Percentiles rank a stretch among this genome's conserved stretches.
Evolutionary conservation across 495 filamentous ascomycete genomes (phyloP).

Genomic region (Aspergillus steynii): DNA sequence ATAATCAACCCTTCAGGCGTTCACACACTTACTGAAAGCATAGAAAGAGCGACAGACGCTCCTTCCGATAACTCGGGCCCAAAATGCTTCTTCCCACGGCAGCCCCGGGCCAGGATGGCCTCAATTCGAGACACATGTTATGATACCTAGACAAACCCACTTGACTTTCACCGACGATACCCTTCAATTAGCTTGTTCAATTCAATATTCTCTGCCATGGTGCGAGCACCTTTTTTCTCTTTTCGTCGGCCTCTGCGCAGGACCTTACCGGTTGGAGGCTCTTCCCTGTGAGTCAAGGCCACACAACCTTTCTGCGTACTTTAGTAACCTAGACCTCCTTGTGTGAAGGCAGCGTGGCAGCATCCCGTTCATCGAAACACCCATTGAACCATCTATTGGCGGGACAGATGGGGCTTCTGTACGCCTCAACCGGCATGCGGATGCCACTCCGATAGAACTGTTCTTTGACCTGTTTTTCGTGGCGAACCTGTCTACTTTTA

Average conservation of each 20-base stretch:
- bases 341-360: neutral
- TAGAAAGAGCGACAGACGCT: neutral
- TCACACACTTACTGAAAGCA: neutral
- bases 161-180: conserved; percentile 3
- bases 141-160: conserved; percentile 12
- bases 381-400: conserved; percentile 39
- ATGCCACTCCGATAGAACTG: conserved; percentile 58
- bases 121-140: neutral
- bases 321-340: too few species aligned
- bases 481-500: conserved; percentile 66
- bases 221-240: conserved; percentile 19
- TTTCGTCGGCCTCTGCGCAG: conserved; percentile 19
- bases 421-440: conserved; percentile 36
- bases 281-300: conserved; percentile 10
- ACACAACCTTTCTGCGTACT: too few species aligned
- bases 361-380: conserved; percentile 13
- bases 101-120: neutral
- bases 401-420: conserved; percentile 22
- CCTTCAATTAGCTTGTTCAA: conserved; percentile 6
- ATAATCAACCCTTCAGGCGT: neutral
- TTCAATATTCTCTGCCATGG: conserved; percentile 15
- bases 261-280: neutral
- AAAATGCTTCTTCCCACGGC: neutral
- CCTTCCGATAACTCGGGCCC: conserved; percentile 8
- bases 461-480: conserved; percentile 74